Evolutionary conservation across 495 filamentous ascomycete species (phyloP), one percentile per base, ranked within the genome.

Genomic region (Aspergillus funiculosus): DNA sequence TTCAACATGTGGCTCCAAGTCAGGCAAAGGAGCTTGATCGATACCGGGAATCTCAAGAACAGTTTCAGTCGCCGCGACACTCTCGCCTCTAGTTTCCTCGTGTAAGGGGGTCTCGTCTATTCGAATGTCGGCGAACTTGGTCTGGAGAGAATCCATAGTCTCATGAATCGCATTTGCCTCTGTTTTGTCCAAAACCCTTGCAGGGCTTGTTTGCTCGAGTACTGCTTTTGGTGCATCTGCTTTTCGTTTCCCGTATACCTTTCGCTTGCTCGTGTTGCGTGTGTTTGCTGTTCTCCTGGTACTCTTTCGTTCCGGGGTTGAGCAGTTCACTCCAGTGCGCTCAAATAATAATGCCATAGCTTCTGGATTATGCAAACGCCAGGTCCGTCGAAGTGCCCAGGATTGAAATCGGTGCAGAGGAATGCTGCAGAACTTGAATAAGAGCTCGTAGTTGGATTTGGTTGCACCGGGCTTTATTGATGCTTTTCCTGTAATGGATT

Each of bases 161-260:
- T 58, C 57, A 31, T 58, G 43, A 14, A 43, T 39, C 9, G 24
- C 14, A 28, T 28, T 34, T 3, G 41, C 3, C 19, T 39, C 39
- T 21, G 34, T 22, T 11, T 43, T 46, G n/a, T 52, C 37, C 21
- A 25, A 14, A 5, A 28, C 24, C n/a, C 46, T 64, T 9, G 48
- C 50, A 2, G 68, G 69, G 34, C 68, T 72, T 14, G 54, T 48
- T 29, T 70, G 52, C 6, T 69, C 68, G 24, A 73, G 66, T 0
- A 72, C 66, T 5, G 70, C 67, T 21, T 63, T 54, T 1, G 70
- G 57, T 2, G 70, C 66, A 54, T 68, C 65, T 17, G 48, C 63
- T 32, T 49, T 64, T 36, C 66, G 58, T 38, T 73, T 73, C 7
- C 69, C 69, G 26, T 73, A 73, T 11, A 73, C 69, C 46, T 52